phyloP scores from a whole-genome alignment of 129 eudicot species.

The Daucus carota region DNA sequence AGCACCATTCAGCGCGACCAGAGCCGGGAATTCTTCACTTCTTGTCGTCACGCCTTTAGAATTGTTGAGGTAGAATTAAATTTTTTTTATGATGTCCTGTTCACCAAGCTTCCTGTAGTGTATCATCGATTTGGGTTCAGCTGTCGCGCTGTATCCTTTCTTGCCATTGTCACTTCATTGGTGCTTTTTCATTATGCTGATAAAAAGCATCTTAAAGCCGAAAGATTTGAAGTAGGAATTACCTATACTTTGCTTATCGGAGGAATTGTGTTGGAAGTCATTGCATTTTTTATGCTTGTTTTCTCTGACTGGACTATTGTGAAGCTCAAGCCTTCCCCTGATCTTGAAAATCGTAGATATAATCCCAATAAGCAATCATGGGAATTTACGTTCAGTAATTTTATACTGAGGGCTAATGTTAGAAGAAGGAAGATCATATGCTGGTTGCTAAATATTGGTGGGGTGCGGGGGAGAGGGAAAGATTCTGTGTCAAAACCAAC shows the following conservation, averaged over 20 bases:
- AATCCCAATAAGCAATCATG: not conserved
- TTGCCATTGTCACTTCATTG: constrained; percentile 16
- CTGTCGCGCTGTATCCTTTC: constrained; percentile 21
- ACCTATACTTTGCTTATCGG: constrained; percentile 53
- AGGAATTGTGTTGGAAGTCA: constrained; percentile 36
- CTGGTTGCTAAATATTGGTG: not conserved
- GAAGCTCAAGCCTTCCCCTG: constrained; percentile 16
- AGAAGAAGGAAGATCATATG: not conserved
- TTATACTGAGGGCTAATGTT: constrained; percentile 7
- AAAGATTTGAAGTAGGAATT: constrained; percentile 19
- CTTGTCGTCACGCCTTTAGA: constrained; percentile 32
- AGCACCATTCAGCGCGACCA: constrained; percentile 29
- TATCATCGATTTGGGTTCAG: constrained; percentile 7
- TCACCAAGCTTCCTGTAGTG: constrained; percentile 43
- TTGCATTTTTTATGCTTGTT: constrained; percentile 38
- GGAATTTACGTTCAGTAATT: constrained; percentile 30
- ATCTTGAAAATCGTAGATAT: no score
- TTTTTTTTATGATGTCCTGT: constrained; percentile 47
- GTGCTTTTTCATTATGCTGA: constrained; percentile 17
- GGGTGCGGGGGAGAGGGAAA: not conserved
- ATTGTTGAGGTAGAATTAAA: constrained; percentile 53
- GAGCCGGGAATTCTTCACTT: constrained; percentile 44
- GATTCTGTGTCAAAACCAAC: constrained; percentile 12
- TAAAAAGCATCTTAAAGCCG: constrained; percentile 5
- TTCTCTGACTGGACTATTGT: constrained; percentile 46